Conservation (phyloP, 306 rosid genomes). For the Biancaea sappan region DNA sequence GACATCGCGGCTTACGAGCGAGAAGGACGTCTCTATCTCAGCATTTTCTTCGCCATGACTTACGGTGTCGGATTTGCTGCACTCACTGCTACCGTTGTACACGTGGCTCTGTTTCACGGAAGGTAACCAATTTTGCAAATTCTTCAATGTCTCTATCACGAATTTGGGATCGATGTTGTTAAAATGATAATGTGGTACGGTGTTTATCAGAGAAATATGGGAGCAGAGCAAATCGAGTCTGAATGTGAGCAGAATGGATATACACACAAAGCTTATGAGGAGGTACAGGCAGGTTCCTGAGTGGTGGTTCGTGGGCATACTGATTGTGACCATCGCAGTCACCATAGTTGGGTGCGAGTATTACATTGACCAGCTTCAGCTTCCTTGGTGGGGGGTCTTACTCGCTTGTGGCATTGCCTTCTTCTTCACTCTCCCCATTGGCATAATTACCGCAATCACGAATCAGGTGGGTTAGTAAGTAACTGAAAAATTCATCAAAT, state of each 20-base stretch:
- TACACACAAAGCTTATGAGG: constrained; percentile 77
- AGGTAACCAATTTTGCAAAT: constrained; percentile 42
- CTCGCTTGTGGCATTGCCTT: constrained; percentile 82
- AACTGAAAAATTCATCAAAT: background rate
- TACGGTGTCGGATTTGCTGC: constrained; percentile 95
- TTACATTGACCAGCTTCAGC: constrained; percentile 75
- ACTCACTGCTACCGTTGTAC: constrained; percentile 74
- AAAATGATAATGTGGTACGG: background rate
- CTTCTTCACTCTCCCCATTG: constrained; percentile 89
- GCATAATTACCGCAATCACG: constrained; percentile 87
- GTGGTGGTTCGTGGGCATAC: constrained; percentile 86
- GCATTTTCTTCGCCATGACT: constrained; percentile 70
- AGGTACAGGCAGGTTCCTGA: constrained; percentile 81
- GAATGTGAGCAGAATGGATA: constrained; percentile 58
- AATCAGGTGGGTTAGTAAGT: constrained; percentile 55
- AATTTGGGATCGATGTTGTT: no score
- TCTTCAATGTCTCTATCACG: background rate
- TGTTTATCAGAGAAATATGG: constrained; percentile 75
- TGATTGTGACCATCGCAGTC: constrained; percentile 52
- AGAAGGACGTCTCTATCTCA: constrained; percentile 64
- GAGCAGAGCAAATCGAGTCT: constrained; percentile 77
- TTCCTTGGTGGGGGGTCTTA: constrained; percentile 99
- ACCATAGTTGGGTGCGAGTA: constrained; percentile 70
- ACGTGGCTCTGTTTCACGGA: constrained; percentile 90
- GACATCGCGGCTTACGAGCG: constrained; percentile 58